These are phyloP conservation scores for Stereocaulon alpinum DNA, from an alignment of 495 filamentous ascomycete species.

Conservation along the genomic window DNA sequence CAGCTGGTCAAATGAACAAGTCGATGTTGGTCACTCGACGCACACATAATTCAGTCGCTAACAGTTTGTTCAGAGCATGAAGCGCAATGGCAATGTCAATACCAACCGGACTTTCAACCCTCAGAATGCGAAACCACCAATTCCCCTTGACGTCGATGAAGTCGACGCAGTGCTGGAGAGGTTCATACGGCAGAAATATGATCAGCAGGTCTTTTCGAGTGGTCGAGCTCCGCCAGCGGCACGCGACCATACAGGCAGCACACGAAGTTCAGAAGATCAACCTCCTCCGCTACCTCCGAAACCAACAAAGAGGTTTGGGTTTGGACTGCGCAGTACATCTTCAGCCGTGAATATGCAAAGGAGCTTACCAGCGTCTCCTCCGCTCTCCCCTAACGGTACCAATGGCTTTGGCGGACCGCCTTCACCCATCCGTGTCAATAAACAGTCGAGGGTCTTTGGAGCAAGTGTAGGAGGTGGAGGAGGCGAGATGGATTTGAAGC, in stretches of 20 bases:
- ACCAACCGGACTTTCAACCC: constrained; percentile 88
- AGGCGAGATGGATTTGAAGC: constrained; percentile 53
- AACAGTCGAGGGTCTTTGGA: constrained; percentile 56
- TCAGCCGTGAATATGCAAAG: constrained; percentile 51
- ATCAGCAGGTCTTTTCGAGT: constrained; percentile 50
- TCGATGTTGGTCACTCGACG: constrained; percentile 55
- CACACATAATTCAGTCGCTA: constrained; percentile 11
- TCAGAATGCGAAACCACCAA: constrained; percentile 62
- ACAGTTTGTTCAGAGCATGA: constrained; percentile 62
- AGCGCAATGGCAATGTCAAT: constrained; percentile 69
- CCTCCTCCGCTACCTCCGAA: constrained; percentile 83
- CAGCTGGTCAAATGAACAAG: constrained; percentile 87
- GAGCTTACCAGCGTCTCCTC: constrained; percentile 27
- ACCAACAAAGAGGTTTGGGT: constrained; percentile 63
- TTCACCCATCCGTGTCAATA: constrained; percentile 35
- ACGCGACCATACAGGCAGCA: constrained; percentile 41
- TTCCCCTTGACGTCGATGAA: constrained; percentile 84
- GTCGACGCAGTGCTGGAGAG: constrained; percentile 86
- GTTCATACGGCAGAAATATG: constrained; percentile 90
- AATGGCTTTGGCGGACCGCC: constrained; percentile 16
- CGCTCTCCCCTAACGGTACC: constrained; percentile 20
- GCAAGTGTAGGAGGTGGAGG: constrained; percentile 51
- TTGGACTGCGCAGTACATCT: constrained; percentile 58
- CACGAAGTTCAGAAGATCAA: constrained; percentile 36
- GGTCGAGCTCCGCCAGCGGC: constrained; percentile 26